A percentile compares a stretch with the other conserved stretches of the same genome.
Evolutionary conservation across 805 yeast genomes (phyloP).

Genomic region (Suhomyces tanzawaensis): DNA sequence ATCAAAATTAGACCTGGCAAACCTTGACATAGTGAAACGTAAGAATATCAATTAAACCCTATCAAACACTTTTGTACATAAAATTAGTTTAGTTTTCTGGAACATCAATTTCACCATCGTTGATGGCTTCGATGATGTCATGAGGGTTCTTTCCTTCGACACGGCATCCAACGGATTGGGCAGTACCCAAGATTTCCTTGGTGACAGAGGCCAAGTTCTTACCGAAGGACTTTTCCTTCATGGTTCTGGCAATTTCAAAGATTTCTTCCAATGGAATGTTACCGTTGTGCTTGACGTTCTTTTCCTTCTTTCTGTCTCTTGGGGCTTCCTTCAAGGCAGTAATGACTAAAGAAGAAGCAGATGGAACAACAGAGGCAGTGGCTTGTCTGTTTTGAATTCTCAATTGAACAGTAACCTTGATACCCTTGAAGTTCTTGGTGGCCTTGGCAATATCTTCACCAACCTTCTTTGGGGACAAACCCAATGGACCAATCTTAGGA

Average conservation of each 20-base stretch:
- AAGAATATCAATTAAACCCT: conserved; percentile 25
- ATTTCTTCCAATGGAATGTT: conserved; percentile 97
- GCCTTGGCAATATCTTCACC: conserved; percentile 99
- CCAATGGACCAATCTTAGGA: conserved; percentile 99
- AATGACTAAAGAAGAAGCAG: conserved; percentile 98
- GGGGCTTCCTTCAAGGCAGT: conserved; percentile 99
- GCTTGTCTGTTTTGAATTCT: conserved; percentile 99
- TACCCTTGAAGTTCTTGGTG: conserved; percentile 98
- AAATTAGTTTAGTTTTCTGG: conserved; percentile 63
- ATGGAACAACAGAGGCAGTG: conserved; percentile 96
- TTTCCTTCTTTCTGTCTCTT: conserved; percentile 99
- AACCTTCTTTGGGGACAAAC: conserved; percentile 99
- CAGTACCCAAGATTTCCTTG: conserved; percentile 99
- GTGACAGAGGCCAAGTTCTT: conserved; percentile 94
- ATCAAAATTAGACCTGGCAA: conserved; percentile 2
- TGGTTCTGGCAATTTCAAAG: conserved; percentile 94
- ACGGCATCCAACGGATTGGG: conserved; percentile 99
- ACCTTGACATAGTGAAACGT: conserved; percentile 4
- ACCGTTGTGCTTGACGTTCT: conserved; percentile 99
- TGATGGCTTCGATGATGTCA: conserved; percentile 96
- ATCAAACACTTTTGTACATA: conserved; percentile 39
- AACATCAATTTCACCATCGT: conserved; percentile 96
- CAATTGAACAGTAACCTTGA: conserved; percentile 97
- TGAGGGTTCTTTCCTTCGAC: conserved; percentile 99
- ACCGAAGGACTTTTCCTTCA: conserved; percentile 98